These are phyloP conservation scores for Erigeron canadensis DNA, from an alignment of 129 eudicot genomes.

Conservation along the genomic window DNA sequence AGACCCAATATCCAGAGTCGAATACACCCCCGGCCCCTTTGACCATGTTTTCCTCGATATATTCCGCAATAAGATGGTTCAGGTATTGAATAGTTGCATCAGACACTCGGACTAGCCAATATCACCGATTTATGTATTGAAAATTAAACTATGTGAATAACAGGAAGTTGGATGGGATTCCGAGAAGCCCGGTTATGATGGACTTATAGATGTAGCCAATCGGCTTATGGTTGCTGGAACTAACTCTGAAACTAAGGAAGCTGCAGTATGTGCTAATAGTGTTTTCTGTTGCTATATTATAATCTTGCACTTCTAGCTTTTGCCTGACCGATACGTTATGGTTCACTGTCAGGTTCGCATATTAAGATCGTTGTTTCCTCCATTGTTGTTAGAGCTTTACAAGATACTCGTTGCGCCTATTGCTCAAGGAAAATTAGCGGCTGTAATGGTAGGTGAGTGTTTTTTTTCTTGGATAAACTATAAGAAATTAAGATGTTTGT, in stretches of 20 bases:
- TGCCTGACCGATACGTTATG: neutral
- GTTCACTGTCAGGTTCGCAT: constrained; percentile 58
- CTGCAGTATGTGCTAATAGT: constrained; percentile 50
- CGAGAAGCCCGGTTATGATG: constrained; percentile 83
- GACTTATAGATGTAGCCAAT: constrained; percentile 86
- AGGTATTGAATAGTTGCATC: constrained; percentile 35
- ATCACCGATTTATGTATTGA: neutral
- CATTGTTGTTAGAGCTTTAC: constrained; percentile 70
- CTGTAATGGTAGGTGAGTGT: constrained; percentile 83
- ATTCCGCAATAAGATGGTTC: constrained; percentile 78
- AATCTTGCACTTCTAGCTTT: neutral
- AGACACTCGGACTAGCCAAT: too few species aligned
- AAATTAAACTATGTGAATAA: neutral
- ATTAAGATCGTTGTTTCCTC: constrained; percentile 76
- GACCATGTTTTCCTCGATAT: constrained; percentile 61
- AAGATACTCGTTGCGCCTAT: constrained; percentile 75
- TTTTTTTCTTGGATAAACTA: neutral
- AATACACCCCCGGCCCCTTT: constrained; percentile 60
- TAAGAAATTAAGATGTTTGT: neutral
- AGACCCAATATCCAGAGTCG: constrained; percentile 30
- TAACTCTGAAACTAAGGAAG: constrained; percentile 66
- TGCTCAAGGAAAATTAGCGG: constrained; percentile 73
- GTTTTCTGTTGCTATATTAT: neutral
- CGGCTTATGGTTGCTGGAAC: constrained; percentile 74
- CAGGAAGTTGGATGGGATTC: constrained; percentile 99